A percentile compares a stretch with the other conserved stretches of the same genome.
Evolutionary conservation across 192 early-diverging fungal species (phyloP).

Genomic region (Mortierella antarctica): DNA sequence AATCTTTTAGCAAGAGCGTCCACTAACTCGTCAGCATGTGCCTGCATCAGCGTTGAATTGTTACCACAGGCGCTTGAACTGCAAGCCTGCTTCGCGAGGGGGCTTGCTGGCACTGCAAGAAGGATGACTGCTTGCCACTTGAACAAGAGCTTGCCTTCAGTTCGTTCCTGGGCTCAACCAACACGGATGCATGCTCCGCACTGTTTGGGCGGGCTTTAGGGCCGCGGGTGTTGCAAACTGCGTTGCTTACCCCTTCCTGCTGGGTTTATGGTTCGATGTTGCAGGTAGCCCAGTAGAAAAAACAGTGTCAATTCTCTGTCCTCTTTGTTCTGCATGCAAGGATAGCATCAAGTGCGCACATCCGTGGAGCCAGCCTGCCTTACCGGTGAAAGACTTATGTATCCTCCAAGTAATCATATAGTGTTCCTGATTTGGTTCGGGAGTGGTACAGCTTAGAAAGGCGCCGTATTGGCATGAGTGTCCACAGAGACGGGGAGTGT

Average conservation of each 20-base stretch:
- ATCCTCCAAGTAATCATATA: slow-evolving; percentile 41
- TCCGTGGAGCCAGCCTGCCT: neutral
- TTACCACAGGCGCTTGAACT: slow-evolving; percentile 5
- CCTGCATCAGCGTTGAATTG: slow-evolving; percentile 20
- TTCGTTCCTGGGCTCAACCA: slow-evolving; percentile 40
- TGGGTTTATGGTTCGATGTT: slow-evolving; percentile 39
- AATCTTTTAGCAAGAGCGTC: neutral
- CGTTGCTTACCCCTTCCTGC: slow-evolving; percentile 47
- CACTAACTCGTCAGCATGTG: slow-evolving; percentile 22
- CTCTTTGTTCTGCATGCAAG: neutral
- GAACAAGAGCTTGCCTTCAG: slow-evolving; percentile 34
- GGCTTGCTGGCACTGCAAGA: slow-evolving; percentile 44
- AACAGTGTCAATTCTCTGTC: neutral
- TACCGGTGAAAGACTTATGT: slow-evolving; percentile 50
- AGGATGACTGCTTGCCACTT: slow-evolving; percentile 30
- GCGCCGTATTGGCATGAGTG: neutral
- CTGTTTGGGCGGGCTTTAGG: slow-evolving; percentile 35
- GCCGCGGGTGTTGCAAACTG: slow-evolving; percentile 32
- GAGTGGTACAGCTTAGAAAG: neutral
- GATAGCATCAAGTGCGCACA: neutral
- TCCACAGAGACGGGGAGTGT: slow-evolving; percentile 6
- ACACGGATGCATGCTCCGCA: slow-evolving; percentile 32
- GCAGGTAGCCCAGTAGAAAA: slow-evolving; percentile 11
- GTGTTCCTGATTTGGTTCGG: slow-evolving; percentile 16
- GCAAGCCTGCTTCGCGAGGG: slow-evolving; percentile 10